Conservation (phyloP, 768 basidiomycete genomes). For the Agrocybe pediades region DNA sequence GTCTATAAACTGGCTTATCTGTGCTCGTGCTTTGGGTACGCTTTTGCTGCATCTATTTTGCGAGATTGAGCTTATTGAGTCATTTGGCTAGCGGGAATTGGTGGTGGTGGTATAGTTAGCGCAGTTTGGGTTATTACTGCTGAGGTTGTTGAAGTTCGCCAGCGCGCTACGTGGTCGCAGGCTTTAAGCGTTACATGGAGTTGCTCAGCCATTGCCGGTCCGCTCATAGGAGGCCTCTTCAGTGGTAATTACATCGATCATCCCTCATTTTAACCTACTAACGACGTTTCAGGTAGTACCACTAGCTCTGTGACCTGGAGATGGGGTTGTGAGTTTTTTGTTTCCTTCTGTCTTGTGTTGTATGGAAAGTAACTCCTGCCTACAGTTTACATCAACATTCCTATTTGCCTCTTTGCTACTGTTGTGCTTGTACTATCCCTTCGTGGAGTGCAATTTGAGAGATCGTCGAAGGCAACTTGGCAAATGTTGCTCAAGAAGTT, state of each 20-base stretch:
- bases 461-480: slow-evolving; percentile 56
- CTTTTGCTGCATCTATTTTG: not conserved
- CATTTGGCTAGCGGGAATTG: slow-evolving; percentile 59
- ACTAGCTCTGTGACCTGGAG: slow-evolving; percentile 62
- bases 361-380: not conserved
- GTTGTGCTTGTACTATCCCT: slow-evolving; percentile 62
- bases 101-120: slow-evolving; percentile 86
- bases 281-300: slow-evolving; percentile 29
- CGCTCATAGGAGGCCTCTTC: slow-evolving; percentile 80
- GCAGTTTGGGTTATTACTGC: slow-evolving; percentile 87
- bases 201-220: slow-evolving; percentile 83
- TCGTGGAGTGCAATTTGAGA: slow-evolving; percentile 50
- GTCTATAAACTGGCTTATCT: slow-evolving; percentile 66
- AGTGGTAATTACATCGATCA: slow-evolving; percentile 52
- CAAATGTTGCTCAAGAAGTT: slow-evolving; percentile 53
- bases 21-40: slow-evolving; percentile 56
- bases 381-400: slow-evolving; percentile 82
- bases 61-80: slow-evolving; percentile 26
- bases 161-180: slow-evolving; percentile 83
- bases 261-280: slow-evolving; percentile 1
- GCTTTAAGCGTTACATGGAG: slow-evolving; percentile 86
- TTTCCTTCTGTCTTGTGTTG: slow-evolving; percentile 14
- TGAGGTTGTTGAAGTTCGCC: slow-evolving; percentile 73
- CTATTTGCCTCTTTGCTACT: slow-evolving; percentile 65
- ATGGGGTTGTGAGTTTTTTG: slow-evolving; percentile 73